phyloP scores from a whole-genome alignment of 257 asterid species.

The Nicotiana noctiflora region DNA sequence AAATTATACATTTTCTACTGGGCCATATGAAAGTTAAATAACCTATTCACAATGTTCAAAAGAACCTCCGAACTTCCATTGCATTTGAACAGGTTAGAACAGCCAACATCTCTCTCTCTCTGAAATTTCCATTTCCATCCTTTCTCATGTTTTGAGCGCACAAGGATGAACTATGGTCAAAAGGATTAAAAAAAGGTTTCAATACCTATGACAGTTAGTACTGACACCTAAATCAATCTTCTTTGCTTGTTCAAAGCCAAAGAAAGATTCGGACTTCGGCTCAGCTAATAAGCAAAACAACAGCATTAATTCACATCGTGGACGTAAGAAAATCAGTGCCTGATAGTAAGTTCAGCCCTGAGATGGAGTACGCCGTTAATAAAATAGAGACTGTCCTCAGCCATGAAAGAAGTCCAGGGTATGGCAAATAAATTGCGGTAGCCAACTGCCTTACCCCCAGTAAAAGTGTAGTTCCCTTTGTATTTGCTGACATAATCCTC shows the following conservation, averaged over 20 bases:
- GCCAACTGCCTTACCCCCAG: conserved; percentile 30
- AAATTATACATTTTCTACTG: background rate
- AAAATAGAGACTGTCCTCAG: conserved; percentile 27
- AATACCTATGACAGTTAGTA: conserved; percentile 2
- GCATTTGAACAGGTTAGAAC: background rate
- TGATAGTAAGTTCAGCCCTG: conserved; percentile 28
- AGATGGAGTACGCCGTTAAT: conserved; percentile 23
- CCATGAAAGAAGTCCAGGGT: conserved; percentile 25
- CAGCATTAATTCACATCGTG: background rate
- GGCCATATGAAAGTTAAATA: background rate
- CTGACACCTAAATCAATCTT: background rate
- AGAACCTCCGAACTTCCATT: background rate
- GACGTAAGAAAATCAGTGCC: conserved; percentile 1
- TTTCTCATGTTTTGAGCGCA: conserved; percentile 1
- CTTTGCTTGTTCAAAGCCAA: background rate
- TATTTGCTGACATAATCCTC: conserved; percentile 25
- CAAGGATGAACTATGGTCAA: background rate
- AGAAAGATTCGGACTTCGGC: background rate
- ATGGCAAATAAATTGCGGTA: conserved; percentile 23
- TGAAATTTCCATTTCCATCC: conserved; percentile 3
- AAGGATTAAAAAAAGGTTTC: background rate
- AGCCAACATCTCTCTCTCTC: background rate
- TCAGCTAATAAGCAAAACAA: conserved; percentile 4
- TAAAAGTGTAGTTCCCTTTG: conserved; percentile 26
- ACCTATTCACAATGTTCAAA: background rate